phyloP scores from a whole-genome alignment of 768 basidiomycete species.

The Hygrocybe punicea region DNA sequence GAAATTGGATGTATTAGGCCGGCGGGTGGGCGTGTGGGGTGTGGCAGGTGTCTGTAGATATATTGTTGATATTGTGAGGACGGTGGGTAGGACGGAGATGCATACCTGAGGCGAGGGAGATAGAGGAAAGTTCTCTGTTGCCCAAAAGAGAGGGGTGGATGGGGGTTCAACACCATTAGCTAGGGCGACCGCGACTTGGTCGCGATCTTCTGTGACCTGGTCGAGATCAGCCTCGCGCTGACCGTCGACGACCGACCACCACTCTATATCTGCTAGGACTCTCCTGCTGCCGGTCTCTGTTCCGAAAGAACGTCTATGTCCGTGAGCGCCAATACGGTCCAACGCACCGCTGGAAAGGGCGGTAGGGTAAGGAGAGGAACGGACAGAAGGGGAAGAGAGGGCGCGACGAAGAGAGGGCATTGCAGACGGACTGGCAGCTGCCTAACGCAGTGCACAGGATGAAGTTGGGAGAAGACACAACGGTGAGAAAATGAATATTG shows the following conservation, averaged over 20 bases:
- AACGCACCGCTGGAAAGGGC: conserved; percentile 36
- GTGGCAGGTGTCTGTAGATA: conserved; percentile 33
- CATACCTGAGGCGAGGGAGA: conserved; percentile 39
- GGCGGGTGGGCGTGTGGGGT: conserved; percentile 48
- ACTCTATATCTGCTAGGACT: conserved; percentile 83
- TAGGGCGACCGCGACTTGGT: conserved; percentile 38
- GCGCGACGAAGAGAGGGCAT: conserved; percentile 83
- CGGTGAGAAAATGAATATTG: conserved; percentile 35
- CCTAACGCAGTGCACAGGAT: conserved; percentile 47
- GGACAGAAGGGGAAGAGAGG: conserved; percentile 64
- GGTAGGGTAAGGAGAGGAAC: conserved; percentile 62
- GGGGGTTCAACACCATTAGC: conserved; percentile 41
- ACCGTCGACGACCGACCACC: conserved; percentile 78
- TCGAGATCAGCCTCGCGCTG: conserved; percentile 52
- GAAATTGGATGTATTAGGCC: conserved; percentile 37
- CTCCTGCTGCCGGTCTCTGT: conserved; percentile 63
- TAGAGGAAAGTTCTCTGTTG: conserved; percentile 17
- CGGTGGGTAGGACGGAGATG: conserved; percentile 7
- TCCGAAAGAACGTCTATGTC: conserved; percentile 62
- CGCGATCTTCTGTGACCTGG: conserved; percentile 41
- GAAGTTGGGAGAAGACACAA: conserved; percentile 27
- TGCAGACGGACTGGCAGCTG: conserved; percentile 38
- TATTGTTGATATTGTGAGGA: conserved; percentile 9
- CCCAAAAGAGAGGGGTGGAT: conserved; percentile 37
- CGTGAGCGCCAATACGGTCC: conserved; percentile 36